Base-by-base conservation (phyloP, 306 rosid species). In the Cercis canadensis region DNA sequence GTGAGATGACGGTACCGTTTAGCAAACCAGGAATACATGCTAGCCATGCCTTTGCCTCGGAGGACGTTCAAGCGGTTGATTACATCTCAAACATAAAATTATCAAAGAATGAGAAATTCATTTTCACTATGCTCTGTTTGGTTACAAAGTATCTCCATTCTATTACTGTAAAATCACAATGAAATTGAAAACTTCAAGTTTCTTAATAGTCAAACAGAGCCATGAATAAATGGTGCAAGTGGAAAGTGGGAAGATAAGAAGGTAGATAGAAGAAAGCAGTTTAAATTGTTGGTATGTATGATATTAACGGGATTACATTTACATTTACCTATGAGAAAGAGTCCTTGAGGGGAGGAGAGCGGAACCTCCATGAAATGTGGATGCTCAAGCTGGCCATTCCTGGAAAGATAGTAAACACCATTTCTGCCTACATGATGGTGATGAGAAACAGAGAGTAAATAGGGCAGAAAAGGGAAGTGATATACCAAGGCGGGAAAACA, bases 331-430 rank as follows among this genome's bases (percentile, higher is more conserved):
- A 75, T 75, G 83, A 94, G 99, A 72, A 81, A 80, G 83, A 94
- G 97, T 6, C 97, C 99, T 31, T 90, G 91, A 24, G 97, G 77
- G 0, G 96, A 87, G 37, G 99, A 84, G 69, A 91, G 97, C 65
- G 92, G 80, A 61, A 94, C 96, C 69, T 94, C 98, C 91, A 94
- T 90, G 97, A 87, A 90, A 65, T 94, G 98, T 3, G 98, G 98
- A 69, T 94, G 98, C 40, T 94, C 95, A 14, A 94, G 97, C 52
- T 86, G 95, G 80, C 98, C 98, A 63, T 87, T 94, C 7, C 92
- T 74, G 73, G 95, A 82, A 46, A 94, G 85, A 33, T 94, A 94
- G 87, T 94, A 94, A 58, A 94, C 96, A 90, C 96, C 96, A 89
- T 94, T 63, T 56, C 76, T 44, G 40, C 31, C 62, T 69, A 32